Evolutionary conservation across 1,284 basidiomycete species (phyloP).

Genomic region (Microbotryomycetes sp.): DNA sequence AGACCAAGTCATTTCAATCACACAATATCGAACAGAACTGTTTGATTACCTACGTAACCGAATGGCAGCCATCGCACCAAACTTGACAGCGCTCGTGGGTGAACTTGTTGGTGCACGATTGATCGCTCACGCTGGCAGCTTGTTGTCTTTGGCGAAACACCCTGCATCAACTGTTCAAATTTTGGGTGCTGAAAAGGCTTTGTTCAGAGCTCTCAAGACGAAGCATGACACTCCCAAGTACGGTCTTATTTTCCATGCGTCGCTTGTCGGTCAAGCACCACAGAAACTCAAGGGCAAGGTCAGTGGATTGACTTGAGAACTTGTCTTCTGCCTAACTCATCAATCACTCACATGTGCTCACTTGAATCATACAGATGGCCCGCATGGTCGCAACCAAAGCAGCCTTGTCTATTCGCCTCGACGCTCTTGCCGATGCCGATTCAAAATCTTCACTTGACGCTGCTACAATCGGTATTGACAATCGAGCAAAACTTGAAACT

Average conservation of each 20-base stretch:
- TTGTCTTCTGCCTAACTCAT: too few species aligned
- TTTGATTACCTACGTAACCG: conserved; percentile 88
- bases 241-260: conserved; percentile 55
- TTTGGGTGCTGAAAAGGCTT: conserved; percentile 93
- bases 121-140: conserved; percentile 94
- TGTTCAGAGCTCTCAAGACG: conserved; percentile 95
- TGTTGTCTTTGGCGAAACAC: conserved; percentile 97
- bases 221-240: conserved; percentile 95
- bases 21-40: conserved; percentile 89
- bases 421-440: conserved; percentile 87
- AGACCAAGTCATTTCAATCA: conserved; percentile 75
- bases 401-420: conserved; percentile 90
- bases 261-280: conserved; percentile 92
- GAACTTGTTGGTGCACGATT: conserved; percentile 91
- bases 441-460: conserved; percentile 77
- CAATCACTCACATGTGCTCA: too few species aligned
- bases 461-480: conserved; percentile 75
- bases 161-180: conserved; percentile 98
- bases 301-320: conserved; percentile 29
- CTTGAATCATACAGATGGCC: conserved; percentile 74
- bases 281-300: conserved; percentile 98
- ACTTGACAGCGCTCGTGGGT: conserved; percentile 86
- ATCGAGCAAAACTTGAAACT: conserved; percentile 90
- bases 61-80: conserved; percentile 97
- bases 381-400: conserved; percentile 99